Evolutionary conservation across 192 early-diverging fungal species (phyloP), one percentile per base, ranked within the genome.

Genomic region (Martensiomyces pterosporus): DNA sequence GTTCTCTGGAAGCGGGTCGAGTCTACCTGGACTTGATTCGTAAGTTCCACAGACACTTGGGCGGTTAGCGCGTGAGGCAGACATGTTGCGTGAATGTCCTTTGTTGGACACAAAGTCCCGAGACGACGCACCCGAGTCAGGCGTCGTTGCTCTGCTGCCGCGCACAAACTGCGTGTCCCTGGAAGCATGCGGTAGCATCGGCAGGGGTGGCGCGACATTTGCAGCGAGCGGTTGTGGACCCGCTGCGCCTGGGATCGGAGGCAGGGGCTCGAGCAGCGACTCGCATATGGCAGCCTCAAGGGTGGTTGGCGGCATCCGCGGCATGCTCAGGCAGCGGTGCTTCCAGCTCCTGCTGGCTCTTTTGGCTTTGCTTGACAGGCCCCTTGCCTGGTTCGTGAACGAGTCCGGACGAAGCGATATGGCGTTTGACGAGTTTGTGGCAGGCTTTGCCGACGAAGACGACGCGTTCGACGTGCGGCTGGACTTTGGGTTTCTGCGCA

Each of bases 241-340:
- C n/a, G n/a, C n/a, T n/a, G n/a, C n/a, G n/a, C n/a, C n/a, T n/a
- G n/a, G n/a, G n/a, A n/a, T 21, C 23, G 24, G 24, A 18, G 47
- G 47, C 15, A 50, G 17, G 0, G 58, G 58, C 34, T 57, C 65
- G 0, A 68, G 44, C 24, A 68, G 45, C 15, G 65, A 60, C 15
- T 61, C 65, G 40, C 58, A 53, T 16, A 68, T 40, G 1, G 47
- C 58, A 4, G 57, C 65, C 10, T 68, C 65, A 32, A 68, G 24
- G 0, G 55, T 70, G 22, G 67, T 62, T 1, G 59, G 59, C 15
- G 67, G 59, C 21, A 70, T 44, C 23, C 60, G 44, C 8, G 67
- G 59, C 60, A 62, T 62, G 46, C 67, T 70, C 36, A 70, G 43
- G 37, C 59, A 70, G 17, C 60, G 37, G 22, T 70, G 55, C 36